These are phyloP conservation scores for Monosporascus sp. DNA, from an alignment of 2,329 filamentous ascomycete species.

Conservation along the genomic window DNA sequence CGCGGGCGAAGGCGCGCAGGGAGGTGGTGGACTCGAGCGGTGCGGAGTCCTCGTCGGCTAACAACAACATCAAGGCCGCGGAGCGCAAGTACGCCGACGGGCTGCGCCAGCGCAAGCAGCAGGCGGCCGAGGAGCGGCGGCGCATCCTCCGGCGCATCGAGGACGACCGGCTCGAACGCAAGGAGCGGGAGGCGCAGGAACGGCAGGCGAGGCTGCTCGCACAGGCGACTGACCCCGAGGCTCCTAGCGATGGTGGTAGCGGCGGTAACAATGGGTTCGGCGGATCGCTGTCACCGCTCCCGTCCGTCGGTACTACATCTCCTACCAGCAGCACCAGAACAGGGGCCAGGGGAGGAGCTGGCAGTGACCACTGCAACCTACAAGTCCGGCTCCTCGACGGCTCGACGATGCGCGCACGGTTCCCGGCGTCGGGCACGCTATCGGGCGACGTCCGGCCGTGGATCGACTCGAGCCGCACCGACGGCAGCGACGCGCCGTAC, in stretches of 20 bases:
- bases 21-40: slow-evolving; percentile 20
- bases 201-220: slow-evolving; percentile 29
- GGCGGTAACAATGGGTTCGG: too few species aligned
- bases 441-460: slow-evolving; percentile 65
- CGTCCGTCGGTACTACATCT: neutral
- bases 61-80: slow-evolving; percentile 21
- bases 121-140: slow-evolving; percentile 63
- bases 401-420: slow-evolving; percentile 67
- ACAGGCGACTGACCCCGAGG: slow-evolving; percentile 2
- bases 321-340: slow-evolving; percentile 10
- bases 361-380: slow-evolving; percentile 47
- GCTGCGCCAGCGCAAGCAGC: slow-evolving; percentile 58
- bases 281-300: neutral
- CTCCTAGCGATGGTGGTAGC: too few species aligned
- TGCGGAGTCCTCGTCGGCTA: slow-evolving; percentile 1
- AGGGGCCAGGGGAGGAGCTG: too few species aligned
- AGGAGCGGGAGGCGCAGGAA: slow-evolving; percentile 46
- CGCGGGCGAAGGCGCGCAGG: slow-evolving; percentile 29
- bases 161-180: slow-evolving; percentile 67
- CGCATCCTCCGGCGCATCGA: slow-evolving; percentile 72
- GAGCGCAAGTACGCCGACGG: slow-evolving; percentile 46
- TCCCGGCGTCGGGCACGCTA: slow-evolving; percentile 60
- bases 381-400: slow-evolving; percentile 84
- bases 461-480: slow-evolving; percentile 51
- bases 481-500: slow-evolving; percentile 56